Conservation (phyloP, 139 green algal species). For the Desmodesmus armatus region DNA sequence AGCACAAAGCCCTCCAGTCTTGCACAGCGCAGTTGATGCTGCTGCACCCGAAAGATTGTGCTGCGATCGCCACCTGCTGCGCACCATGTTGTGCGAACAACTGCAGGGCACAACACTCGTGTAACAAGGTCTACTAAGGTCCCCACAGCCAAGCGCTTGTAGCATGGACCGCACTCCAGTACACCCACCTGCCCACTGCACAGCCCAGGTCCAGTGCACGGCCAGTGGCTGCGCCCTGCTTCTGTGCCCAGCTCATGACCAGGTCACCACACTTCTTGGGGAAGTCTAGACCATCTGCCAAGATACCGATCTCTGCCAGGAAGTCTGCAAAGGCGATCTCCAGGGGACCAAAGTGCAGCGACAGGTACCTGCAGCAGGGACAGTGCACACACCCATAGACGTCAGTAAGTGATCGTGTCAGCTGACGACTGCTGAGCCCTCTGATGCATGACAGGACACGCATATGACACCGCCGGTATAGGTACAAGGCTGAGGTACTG, state of each 20-base stretch:
- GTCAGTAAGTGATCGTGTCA: background rate
- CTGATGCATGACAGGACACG: too few relatives aligned
- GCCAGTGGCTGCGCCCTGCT: background rate
- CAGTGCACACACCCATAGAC: too few relatives aligned
- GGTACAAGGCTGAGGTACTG: background rate
- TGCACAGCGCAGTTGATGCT: background rate
- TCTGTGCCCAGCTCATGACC: constrained; percentile 44
- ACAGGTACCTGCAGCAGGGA: constrained; percentile 52
- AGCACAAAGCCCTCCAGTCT: too few relatives aligned
- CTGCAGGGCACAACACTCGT: too few relatives aligned
- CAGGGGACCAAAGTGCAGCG: constrained; percentile 61
- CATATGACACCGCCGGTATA: too few relatives aligned
- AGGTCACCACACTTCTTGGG: constrained; percentile 54
- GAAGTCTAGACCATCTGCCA: constrained; percentile 51
- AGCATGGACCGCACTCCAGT: too few relatives aligned
- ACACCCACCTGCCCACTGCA: constrained; percentile 74
- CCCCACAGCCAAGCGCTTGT: too few relatives aligned
- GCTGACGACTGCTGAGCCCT: too few relatives aligned
- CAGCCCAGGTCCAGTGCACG: constrained; percentile 84
- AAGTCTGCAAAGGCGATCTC: constrained; percentile 48
- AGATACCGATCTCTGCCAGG: constrained; percentile 43
- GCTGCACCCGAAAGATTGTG: too few relatives aligned
- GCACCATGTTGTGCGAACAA: too few relatives aligned
- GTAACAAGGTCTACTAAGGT: too few relatives aligned
- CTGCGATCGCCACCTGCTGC: too few relatives aligned